These are phyloP conservation scores for Hanseniaspora hatyaiensis DNA, from an alignment of 805 yeast species.

Conservation along the genomic window DNA sequence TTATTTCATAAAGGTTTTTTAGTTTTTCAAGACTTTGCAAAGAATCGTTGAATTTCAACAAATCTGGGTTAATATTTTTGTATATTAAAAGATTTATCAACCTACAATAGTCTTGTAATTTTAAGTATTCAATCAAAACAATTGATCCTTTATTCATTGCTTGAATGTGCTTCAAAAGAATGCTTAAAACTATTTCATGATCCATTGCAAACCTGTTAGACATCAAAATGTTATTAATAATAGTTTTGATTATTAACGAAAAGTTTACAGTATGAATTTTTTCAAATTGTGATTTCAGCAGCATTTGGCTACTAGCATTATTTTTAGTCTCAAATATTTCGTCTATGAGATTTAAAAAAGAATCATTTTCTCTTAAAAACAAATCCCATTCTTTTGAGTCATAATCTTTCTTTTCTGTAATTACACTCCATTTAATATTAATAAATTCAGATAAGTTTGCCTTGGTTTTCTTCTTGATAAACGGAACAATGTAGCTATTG, in stretches of 20 bases:
- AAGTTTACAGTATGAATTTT: background rate
- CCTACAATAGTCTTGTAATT: slow-evolving; percentile 1
- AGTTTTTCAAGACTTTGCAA: background rate
- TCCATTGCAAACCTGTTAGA: background rate
- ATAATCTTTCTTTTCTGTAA: background rate
- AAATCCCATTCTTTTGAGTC: background rate
- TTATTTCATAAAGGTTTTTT: background rate
- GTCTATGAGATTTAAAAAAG: background rate
- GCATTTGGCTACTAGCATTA: background rate
- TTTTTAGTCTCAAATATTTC: background rate
- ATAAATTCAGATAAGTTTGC: slow-evolving; percentile 1
- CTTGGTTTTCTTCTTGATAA: background rate
- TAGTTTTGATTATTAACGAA: slow-evolving; percentile 2
- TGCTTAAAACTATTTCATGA: slow-evolving; percentile 2
- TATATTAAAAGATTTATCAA: background rate
- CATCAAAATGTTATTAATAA: background rate
- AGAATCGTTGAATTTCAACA: background rate
- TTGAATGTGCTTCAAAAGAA: background rate
- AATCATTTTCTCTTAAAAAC: background rate
- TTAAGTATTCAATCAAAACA: background rate
- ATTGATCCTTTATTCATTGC: background rate
- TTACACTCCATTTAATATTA: background rate
- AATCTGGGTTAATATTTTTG: slow-evolving; percentile 1
- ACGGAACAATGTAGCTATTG: slow-evolving; percentile 5
- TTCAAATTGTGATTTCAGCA: background rate